phyloP scores from a whole-genome alignment of 2,329 filamentous ascomycete genomes.

The Blastomyces parvus region DNA sequence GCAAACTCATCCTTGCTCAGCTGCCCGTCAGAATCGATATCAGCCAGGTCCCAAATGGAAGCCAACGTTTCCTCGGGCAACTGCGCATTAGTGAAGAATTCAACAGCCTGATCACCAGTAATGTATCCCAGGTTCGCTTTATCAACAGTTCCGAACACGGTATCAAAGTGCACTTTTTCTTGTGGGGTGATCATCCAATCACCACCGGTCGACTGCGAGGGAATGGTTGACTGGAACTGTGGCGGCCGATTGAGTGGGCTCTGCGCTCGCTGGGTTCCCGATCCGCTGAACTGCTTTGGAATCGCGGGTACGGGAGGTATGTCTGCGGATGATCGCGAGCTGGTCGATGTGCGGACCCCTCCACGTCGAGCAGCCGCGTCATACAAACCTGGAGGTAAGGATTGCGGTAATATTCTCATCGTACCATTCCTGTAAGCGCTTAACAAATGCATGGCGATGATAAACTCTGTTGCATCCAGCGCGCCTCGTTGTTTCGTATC shows the following conservation, averaged over 20 bases:
- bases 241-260: constrained; percentile 46
- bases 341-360: constrained; percentile 43
- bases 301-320: constrained; percentile 56
- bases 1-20: constrained; percentile 86
- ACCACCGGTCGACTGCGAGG: constrained; percentile 47
- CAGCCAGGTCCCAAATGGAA: constrained; percentile 93
- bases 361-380: constrained; percentile 74
- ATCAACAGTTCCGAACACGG: constrained; percentile 75
- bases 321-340: constrained; percentile 40
- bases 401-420: constrained; percentile 67
- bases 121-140: constrained; percentile 72
- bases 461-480: constrained; percentile 80
- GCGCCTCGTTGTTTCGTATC: constrained; percentile 88
- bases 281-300: constrained; percentile 71
- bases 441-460: constrained; percentile 95
- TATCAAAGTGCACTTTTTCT: constrained; percentile 82
- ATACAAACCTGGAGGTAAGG: constrained; percentile 75
- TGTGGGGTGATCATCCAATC: constrained; percentile 77
- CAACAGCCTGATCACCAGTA: constrained; percentile 86
- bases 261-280: constrained; percentile 48
- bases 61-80: constrained; percentile 81
- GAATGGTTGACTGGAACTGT: constrained; percentile 42
- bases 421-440: constrained; percentile 81
- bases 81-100: constrained; percentile 86
- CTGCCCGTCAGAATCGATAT: constrained; percentile 82